Percentiles rank a stretch among this genome's conserved stretches.
These are phyloP conservation scores for Fraxinus excelsior DNA, from an alignment of 257 asterid genomes.

Conservation along the genomic window DNA sequence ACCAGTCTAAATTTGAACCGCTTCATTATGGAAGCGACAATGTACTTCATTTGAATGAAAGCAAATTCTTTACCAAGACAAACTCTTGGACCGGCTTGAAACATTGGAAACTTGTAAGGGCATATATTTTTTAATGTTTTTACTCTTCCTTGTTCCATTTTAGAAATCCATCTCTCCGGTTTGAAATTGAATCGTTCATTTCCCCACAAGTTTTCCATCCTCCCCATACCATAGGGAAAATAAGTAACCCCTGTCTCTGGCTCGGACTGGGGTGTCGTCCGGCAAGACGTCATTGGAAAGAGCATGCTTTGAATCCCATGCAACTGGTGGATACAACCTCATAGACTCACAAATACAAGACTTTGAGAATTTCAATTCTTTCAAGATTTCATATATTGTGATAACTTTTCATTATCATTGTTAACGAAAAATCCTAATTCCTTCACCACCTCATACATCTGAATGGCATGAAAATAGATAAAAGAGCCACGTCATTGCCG, in stretches of 20 bases:
- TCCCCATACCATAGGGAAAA: slow-evolving; percentile 83
- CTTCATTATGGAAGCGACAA: slow-evolving; percentile 49
- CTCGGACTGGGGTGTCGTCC: slow-evolving; percentile 42
- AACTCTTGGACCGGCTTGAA: slow-evolving; percentile 81
- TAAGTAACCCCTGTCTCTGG: slow-evolving; percentile 75
- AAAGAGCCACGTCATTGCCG: slow-evolving; percentile 78
- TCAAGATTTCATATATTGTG: slow-evolving; percentile 29
- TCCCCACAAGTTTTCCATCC: slow-evolving; percentile 74
- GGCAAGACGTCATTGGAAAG: slow-evolving; percentile 42
- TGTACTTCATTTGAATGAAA: slow-evolving; percentile 66
- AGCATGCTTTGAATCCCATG: slow-evolving; percentile 71
- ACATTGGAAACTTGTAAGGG: slow-evolving; percentile 66
- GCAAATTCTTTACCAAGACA: slow-evolving; percentile 79
- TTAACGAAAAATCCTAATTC: slow-evolving; percentile 32
- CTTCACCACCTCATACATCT: slow-evolving; percentile 28
- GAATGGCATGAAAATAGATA: slow-evolving; percentile 45
- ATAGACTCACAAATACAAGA: slow-evolving; percentile 66
- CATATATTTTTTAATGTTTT: slow-evolving; percentile 37
- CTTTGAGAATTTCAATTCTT: slow-evolving; percentile 41
- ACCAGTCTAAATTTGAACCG: slow-evolving; percentile 51
- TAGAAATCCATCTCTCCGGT: slow-evolving; percentile 63
- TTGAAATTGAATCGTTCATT: slow-evolving; percentile 53
- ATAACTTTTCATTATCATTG: background rate
- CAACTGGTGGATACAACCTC: slow-evolving; percentile 66
- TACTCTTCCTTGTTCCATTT: slow-evolving; percentile 31